These are phyloP conservation scores for Botrytis tulipae DNA, from an alignment of 2,329 filamentous ascomycete genomes.

Conservation along the genomic window DNA sequence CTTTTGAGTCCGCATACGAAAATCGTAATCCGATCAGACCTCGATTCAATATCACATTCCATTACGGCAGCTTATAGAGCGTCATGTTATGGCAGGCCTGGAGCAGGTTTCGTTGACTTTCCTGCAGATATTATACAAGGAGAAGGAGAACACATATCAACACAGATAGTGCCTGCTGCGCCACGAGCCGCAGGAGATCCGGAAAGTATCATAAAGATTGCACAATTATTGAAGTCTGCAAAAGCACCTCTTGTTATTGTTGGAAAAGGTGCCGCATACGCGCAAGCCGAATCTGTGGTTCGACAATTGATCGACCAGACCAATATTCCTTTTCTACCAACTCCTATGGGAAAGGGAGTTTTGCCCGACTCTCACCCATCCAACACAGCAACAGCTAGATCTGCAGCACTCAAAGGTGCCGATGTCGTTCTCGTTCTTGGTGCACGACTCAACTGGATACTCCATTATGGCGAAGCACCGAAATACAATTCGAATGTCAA, in stretches of 20 bases:
- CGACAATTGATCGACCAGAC: slow-evolving; percentile 47
- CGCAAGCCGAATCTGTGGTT: slow-evolving; percentile 48
- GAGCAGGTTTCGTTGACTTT: slow-evolving; percentile 53
- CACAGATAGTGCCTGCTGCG: slow-evolving; percentile 39
- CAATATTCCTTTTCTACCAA: slow-evolving; percentile 54
- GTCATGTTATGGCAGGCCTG: slow-evolving; percentile 54
- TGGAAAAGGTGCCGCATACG: slow-evolving; percentile 56
- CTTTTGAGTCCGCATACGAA: slow-evolving; percentile 54
- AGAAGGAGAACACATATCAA: slow-evolving; percentile 31
- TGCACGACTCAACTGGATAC: slow-evolving; percentile 57
- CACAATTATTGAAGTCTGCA: slow-evolving; percentile 47
- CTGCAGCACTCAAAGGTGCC: slow-evolving; percentile 51
- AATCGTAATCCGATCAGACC: slow-evolving; percentile 46
- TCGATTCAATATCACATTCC: slow-evolving; percentile 47
- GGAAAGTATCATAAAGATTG: slow-evolving; percentile 44
- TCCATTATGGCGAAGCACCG: slow-evolving; percentile 54
- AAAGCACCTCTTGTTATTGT: slow-evolving; percentile 52
- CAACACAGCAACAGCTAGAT: slow-evolving; percentile 54
- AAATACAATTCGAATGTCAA: slow-evolving; percentile 51
- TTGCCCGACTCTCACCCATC: slow-evolving; percentile 52
- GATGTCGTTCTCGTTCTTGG: slow-evolving; percentile 56
- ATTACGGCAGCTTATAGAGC: slow-evolving; percentile 52
- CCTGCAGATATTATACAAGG: slow-evolving; percentile 55
- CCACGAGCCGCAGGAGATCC: slow-evolving; percentile 48
- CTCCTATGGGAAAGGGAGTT: slow-evolving; percentile 59